phyloP scores from a whole-genome alignment of 2,329 filamentous ascomycete genomes.

The Diaporthe sp. region DNA sequence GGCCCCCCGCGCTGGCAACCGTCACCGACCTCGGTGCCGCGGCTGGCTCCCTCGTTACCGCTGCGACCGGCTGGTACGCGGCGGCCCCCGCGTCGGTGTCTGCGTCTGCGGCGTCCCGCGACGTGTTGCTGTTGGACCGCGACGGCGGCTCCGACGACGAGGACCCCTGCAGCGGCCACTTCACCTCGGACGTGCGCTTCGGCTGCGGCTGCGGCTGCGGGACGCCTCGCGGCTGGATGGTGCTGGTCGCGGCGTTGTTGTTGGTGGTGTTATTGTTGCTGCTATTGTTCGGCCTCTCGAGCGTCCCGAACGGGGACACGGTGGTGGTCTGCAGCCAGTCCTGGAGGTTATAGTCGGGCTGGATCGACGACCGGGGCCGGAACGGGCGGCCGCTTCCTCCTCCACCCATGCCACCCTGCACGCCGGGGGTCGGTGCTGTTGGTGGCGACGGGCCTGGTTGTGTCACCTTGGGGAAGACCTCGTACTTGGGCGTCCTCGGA shows the following conservation, averaged over 20 bases:
- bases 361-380: constrained; percentile 36
- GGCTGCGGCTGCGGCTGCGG: not conserved
- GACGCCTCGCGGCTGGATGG: not conserved
- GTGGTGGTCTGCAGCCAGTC: constrained; percentile 52
- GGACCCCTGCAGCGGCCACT: constrained; percentile 37
- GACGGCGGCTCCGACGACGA: constrained; percentile 10
- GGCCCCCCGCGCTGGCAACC: not conserved
- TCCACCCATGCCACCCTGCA: not conserved
- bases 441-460: constrained; percentile 16
- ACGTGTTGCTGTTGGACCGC: constrained; percentile 30
- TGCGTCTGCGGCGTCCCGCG: constrained; percentile 1
- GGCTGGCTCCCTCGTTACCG: not conserved
- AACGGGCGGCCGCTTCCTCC: constrained; percentile 39
- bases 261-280: not conserved
- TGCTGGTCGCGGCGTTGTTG: not conserved
- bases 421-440: constrained; percentile 27
- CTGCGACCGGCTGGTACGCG: not conserved
- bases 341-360: constrained; percentile 47
- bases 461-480: constrained; percentile 34
- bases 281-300: constrained; percentile 41
- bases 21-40: not conserved
- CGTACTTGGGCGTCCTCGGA: constrained; percentile 26
- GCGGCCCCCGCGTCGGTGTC: not conserved
- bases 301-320: constrained; percentile 53
- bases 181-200: constrained; percentile 30